A percentile compares a stretch with the other conserved stretches of the same genome.
Evolutionary conservation across 108 stramenopile genomes (phyloP).

Genomic region (Discostella stelligeroides): DNA sequence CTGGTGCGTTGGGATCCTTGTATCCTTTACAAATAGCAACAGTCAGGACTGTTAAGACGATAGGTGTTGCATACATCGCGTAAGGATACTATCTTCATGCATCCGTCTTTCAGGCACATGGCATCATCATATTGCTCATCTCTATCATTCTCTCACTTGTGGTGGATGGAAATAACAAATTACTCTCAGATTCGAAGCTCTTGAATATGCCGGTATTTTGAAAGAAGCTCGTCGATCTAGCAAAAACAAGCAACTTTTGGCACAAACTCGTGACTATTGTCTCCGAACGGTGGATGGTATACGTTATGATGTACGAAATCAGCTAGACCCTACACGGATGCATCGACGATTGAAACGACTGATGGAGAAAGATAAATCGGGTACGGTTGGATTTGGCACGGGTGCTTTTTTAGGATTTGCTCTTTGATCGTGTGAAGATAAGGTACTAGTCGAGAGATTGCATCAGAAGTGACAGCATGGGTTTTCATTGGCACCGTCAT

Average conservation of each 20-base stretch:
- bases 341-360: conserved; percentile 3
- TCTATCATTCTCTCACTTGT: not conserved
- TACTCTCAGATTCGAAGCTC: conserved; percentile 39
- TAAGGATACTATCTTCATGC: conserved; percentile 7
- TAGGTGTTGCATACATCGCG: conserved; percentile 42
- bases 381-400: conserved; percentile 33
- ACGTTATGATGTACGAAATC: conserved; percentile 28
- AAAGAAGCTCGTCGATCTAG: conserved; percentile 31
- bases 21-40: not conserved
- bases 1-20: not conserved
- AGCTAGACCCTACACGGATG: conserved; percentile 17
- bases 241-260: conserved; percentile 14
- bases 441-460: too few relatives aligned
- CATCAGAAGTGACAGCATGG: too few relatives aligned
- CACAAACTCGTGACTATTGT: conserved; percentile 29
- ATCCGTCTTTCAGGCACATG: not conserved
- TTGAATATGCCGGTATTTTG: conserved; percentile 48
- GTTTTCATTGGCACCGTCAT: too few relatives aligned
- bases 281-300: conserved; percentile 37
- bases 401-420: conserved; percentile 40
- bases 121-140: not conserved
- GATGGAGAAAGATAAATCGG: conserved; percentile 37
- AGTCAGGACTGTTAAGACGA: conserved; percentile 29
- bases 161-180: not conserved
- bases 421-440: conserved; percentile 4